Base-by-base conservation (phyloP, 148 eudicot species). In the Agrostemma githago region DNA sequence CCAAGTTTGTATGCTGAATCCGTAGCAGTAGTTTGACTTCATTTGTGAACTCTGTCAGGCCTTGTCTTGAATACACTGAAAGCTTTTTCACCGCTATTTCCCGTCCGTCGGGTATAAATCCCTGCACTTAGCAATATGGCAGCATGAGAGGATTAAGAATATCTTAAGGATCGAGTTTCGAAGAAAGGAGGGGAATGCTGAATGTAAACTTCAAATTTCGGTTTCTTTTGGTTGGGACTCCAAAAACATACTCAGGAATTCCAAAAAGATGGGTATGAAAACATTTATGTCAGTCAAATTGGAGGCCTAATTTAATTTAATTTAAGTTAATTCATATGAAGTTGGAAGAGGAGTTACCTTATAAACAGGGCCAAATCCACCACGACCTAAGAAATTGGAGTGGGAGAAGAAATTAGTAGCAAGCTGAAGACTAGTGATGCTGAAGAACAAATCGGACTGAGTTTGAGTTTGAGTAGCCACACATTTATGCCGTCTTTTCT, bases 51-150 rank as follows among this genome's bases (percentile, higher is more conserved):
- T 93, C 87, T 17, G 39, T 81, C 17, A 80, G 10, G 0, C 98
- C 94, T 62, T 89, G 96, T 78, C 91, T 84, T 34, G 96, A 93
- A 68, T 78, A 61, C 48, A 83, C 46, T 6, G 96, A 85, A 26
- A 90, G 80, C 84, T 85, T 90, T 85, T 93, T 93, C 58, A 93
- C 93, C 41, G 98, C 96, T 56, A 93, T 79, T 79, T 82, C 87
- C 81, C 88, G 89, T 79, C 94, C 96, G 79, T 83, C 85, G 60
- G 92, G 90, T 83, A 93, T 74, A 78, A 89, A 82, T 79, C 96
- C 98, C 98, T 90, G 82, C 66, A 69, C 70, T 8, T 5, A 46
- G 14, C 6, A 38, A 39, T 5, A 64, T 64, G 68, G 44, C 19
- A 15, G 68, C 46, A 34, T 26, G 15, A 65, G 15, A 65, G 20